These are phyloP conservation scores for Alloascoidea hylecoeti DNA, from an alignment of 805 yeast species.

Conservation along the genomic window DNA sequence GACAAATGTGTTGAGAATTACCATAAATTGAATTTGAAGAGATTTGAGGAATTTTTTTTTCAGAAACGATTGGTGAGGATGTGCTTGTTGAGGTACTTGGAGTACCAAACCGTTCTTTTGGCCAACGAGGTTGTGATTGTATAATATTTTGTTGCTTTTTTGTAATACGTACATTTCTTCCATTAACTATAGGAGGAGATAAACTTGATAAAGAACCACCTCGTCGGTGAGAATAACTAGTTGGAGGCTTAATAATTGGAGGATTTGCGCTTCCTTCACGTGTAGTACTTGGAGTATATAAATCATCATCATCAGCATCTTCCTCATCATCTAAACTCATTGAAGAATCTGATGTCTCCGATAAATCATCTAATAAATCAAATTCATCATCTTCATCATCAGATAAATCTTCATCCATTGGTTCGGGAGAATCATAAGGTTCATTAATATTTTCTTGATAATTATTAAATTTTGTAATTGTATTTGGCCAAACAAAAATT, in stretches of 20 bases:
- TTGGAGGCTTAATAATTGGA: not conserved
- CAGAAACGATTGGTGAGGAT: not conserved
- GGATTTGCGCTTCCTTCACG: slow-evolving; percentile 1
- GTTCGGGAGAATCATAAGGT: slow-evolving; percentile 1
- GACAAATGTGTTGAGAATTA: slow-evolving; percentile 31
- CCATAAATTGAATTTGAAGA: slow-evolving; percentile 8
- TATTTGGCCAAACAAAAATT: not conserved
- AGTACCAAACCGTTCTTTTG: not conserved
- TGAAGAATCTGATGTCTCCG: not conserved
- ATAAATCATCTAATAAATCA: not conserved
- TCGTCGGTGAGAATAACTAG: not conserved
- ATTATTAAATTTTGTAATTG: not conserved
- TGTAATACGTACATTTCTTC: not conserved
- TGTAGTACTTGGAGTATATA: not conserved
- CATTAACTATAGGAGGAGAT: not conserved
- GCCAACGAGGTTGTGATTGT: not conserved
- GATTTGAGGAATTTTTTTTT: not conserved
- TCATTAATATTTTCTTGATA: not conserved
- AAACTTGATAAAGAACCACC: not conserved
- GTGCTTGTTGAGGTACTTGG: not conserved
- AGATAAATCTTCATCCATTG: not conserved
- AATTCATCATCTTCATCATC: slow-evolving; percentile 1
- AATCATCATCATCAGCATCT: not conserved
- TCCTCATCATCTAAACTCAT: not conserved
- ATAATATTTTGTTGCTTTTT: not conserved